Percentiles rank a stretch among this genome's conserved stretches.
Conservation (phyloP, 73 alveolate species). For the Paramecium tetraurelia region DNA sequence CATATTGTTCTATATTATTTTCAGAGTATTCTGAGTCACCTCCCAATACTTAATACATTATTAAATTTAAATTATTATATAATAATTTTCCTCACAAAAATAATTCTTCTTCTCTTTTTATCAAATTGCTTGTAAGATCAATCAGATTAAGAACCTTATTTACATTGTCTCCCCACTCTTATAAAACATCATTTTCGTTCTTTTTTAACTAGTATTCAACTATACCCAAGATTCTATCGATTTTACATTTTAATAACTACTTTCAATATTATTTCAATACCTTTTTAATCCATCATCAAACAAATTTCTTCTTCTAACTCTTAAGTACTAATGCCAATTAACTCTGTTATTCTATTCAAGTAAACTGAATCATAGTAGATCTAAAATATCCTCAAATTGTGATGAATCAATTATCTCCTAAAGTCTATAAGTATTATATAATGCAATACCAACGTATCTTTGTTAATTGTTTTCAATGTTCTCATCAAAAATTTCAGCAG, state of each 20-base stretch:
- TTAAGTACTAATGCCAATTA: constrained; percentile 21
- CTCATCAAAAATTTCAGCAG: constrained; percentile 43
- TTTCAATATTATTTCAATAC: background rate
- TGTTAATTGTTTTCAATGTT: background rate
- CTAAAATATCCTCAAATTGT: constrained; percentile 82
- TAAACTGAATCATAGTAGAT: constrained; percentile 79
- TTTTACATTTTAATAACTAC: constrained; percentile 50
- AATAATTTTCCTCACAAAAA: constrained; percentile 2
- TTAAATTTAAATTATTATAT: background rate
- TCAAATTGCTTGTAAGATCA: constrained; percentile 57
- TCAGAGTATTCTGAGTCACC: constrained; percentile 2
- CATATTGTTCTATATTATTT: background rate
- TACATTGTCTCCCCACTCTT: constrained; percentile 47
- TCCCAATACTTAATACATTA: background rate
- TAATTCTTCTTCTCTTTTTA: constrained; percentile 64
- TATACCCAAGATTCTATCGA: constrained; percentile 44
- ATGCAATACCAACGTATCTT: background rate
- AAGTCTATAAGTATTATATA: constrained; percentile 60
- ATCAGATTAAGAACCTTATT: constrained; percentile 35
- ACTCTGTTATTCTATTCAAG: constrained; percentile 74
- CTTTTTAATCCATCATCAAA: constrained; percentile 14
- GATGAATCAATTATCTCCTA: constrained; percentile 87
- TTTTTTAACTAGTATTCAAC: constrained; percentile 33
- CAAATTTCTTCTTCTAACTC: constrained; percentile 60
- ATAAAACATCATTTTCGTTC: constrained; percentile 51